phyloP scores from a whole-genome alignment of 345 rosid genomes.

The Schrenkiella parvula region DNA sequence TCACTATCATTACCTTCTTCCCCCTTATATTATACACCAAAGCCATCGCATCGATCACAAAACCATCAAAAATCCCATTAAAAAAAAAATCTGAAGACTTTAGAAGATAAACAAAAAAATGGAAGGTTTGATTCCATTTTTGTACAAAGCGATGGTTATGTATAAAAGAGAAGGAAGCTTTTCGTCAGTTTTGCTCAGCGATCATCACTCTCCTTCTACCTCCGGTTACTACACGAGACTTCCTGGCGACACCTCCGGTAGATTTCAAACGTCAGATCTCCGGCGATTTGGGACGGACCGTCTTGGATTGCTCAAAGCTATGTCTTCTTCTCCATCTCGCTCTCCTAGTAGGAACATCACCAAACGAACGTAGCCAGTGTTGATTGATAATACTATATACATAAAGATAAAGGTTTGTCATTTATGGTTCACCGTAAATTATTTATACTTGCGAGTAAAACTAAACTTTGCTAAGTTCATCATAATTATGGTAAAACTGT shows the following conservation, averaged over 20 bases:
- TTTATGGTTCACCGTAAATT: not conserved
- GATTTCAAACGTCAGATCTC: slow-evolving; percentile 24
- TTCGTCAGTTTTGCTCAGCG: slow-evolving; percentile 26
- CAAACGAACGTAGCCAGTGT: slow-evolving; percentile 14
- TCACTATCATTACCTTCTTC: slow-evolving; percentile 20
- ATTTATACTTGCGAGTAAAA: slow-evolving; percentile 3
- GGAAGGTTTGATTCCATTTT: slow-evolving; percentile 37
- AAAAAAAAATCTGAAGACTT: not conserved
- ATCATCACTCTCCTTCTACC: slow-evolving; percentile 22
- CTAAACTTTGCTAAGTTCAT: slow-evolving; percentile 3
- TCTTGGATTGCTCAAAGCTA: slow-evolving; percentile 14
- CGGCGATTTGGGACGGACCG: slow-evolving; percentile 20
- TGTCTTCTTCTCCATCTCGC: slow-evolving; percentile 23
- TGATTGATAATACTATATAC: not conserved
- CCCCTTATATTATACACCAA: slow-evolving; percentile 18
- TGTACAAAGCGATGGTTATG: slow-evolving; percentile 32
- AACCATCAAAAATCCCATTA: not conserved
- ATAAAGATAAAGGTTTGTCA: not conserved
- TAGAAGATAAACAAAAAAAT: not conserved
- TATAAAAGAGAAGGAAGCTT: slow-evolving; percentile 31
- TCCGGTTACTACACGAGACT: slow-evolving; percentile 32
- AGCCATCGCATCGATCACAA: slow-evolving; percentile 17
- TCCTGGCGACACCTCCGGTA: slow-evolving; percentile 29
- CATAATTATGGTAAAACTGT: slow-evolving; percentile 30
- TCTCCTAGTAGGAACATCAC: slow-evolving; percentile 9